Conservation (phyloP, 768 basidiomycete genomes). For the Amanita muscaria region DNA sequence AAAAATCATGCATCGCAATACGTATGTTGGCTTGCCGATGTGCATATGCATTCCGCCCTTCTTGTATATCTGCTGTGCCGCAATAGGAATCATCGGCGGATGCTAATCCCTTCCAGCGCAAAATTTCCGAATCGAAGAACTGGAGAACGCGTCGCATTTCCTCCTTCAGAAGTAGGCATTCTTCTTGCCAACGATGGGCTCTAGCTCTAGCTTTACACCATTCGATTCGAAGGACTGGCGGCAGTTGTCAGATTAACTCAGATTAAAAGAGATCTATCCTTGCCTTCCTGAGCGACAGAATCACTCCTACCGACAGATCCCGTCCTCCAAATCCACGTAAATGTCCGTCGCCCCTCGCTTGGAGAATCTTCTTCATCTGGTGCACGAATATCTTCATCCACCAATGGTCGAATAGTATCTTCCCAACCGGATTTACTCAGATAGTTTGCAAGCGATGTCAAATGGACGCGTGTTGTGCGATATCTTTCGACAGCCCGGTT, state of each 20-base stretch:
- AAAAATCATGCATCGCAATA: neutral
- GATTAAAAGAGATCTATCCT: neutral
- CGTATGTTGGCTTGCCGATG: neutral
- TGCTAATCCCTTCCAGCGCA: neutral
- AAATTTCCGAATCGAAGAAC: neutral
- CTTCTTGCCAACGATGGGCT: conserved; percentile 4
- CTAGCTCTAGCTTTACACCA: conserved; percentile 2
- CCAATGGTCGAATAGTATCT: neutral
- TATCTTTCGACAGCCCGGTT: conserved; percentile 12
- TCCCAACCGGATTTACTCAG: neutral
- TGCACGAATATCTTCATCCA: conserved; percentile 2
- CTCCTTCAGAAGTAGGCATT: conserved; percentile 1
- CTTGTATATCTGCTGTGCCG: neutral
- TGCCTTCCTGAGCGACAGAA: neutral
- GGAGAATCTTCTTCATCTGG: neutral
- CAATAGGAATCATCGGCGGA: neutral
- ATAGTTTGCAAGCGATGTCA: conserved; percentile 2
- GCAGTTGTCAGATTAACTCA: neutral
- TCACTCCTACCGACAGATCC: neutral
- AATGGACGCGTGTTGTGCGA: neutral
- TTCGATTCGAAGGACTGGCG: neutral
- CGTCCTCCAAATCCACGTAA: conserved; percentile 2
- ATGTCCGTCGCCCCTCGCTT: neutral
- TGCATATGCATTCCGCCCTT: conserved; percentile 1
- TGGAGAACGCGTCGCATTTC: conserved; percentile 1